A percentile compares a stretch with the other conserved stretches of the same genome.
Conservation (phyloP, 2,329 filamentous ascomycete species). For the Trichoderma sp. region DNA sequence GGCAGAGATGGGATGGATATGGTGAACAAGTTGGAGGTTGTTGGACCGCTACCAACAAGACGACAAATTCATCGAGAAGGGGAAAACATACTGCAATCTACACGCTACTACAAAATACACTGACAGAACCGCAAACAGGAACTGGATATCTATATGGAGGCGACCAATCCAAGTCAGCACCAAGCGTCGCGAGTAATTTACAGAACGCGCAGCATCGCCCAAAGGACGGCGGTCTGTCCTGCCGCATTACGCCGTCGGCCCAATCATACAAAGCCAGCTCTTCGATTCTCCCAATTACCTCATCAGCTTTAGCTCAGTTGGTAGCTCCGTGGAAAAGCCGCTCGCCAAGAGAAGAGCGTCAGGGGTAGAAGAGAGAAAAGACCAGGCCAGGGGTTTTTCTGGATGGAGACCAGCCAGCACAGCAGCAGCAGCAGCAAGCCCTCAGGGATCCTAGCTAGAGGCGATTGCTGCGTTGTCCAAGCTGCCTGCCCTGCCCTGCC, state of each 20-base stretch:
- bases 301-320: slow-evolving; percentile 25
- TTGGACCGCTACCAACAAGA: too few species aligned
- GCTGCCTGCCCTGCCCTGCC: too few species aligned
- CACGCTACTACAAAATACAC: too few species aligned
- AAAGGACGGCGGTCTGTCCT: slow-evolving; percentile 13
- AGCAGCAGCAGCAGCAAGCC: too few species aligned
- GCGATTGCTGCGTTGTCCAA: too few species aligned
- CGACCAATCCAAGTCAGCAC: neutral
- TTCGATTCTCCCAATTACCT: slow-evolving; percentile 12
- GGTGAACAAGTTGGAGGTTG: too few species aligned
- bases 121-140: too few species aligned
- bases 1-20: neutral
- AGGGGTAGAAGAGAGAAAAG: neutral
- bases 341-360: slow-evolving; percentile 10
- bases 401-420: too few species aligned
- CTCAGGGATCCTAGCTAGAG: too few species aligned
- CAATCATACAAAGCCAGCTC: neutral
- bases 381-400: too few species aligned
- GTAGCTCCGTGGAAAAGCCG: slow-evolving; percentile 25
- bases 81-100: too few species aligned
- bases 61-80: too few species aligned
- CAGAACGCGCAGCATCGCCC: slow-evolving; percentile 14
- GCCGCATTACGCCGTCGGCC: slow-evolving; percentile 19
- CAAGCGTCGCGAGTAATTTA: slow-evolving; percentile 16
- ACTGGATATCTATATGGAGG: neutral